phyloP scores from a whole-genome alignment of 306 rosid genomes.

The Corylus americana region DNA sequence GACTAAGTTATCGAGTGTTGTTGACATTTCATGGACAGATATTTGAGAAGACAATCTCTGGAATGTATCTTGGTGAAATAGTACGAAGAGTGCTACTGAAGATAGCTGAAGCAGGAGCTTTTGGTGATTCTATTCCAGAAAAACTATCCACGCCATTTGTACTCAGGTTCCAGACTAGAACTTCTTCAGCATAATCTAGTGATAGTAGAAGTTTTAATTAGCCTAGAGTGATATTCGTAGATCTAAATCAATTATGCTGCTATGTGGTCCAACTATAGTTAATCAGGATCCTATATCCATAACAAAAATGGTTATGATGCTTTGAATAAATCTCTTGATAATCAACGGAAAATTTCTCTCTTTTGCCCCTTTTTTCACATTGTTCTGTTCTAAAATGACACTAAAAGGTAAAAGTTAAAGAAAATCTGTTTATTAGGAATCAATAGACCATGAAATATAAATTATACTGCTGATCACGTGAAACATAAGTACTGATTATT shows the following conservation, averaged over 20 bases:
- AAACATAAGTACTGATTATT: neutral
- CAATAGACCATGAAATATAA: too few species aligned
- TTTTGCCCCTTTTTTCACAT: neutral
- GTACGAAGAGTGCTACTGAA: constrained; percentile 68
- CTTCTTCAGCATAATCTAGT: neutral
- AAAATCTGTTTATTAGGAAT: neutral
- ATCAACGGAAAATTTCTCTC: neutral
- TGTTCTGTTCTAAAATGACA: neutral
- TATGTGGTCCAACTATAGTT: constrained; percentile 1
- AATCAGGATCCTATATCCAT: neutral
- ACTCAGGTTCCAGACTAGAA: constrained; percentile 46
- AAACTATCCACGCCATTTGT: constrained; percentile 63
- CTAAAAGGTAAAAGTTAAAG: neutral
- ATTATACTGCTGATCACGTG: neutral
- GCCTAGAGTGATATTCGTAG: neutral
- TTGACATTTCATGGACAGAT: constrained; percentile 43
- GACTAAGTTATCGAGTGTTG: constrained; percentile 1
- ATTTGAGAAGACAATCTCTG: constrained; percentile 90
- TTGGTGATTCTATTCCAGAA: constrained; percentile 60
- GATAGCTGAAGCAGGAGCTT: constrained; percentile 58
- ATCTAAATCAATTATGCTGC: constrained; percentile 6
- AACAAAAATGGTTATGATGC: neutral
- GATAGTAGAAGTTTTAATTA: constrained; percentile 6
- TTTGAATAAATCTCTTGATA: neutral
- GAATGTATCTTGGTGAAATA: constrained; percentile 96